phyloP scores from a whole-genome alignment of 352 stramenopile genomes.

The Globisporangium solare region DNA sequence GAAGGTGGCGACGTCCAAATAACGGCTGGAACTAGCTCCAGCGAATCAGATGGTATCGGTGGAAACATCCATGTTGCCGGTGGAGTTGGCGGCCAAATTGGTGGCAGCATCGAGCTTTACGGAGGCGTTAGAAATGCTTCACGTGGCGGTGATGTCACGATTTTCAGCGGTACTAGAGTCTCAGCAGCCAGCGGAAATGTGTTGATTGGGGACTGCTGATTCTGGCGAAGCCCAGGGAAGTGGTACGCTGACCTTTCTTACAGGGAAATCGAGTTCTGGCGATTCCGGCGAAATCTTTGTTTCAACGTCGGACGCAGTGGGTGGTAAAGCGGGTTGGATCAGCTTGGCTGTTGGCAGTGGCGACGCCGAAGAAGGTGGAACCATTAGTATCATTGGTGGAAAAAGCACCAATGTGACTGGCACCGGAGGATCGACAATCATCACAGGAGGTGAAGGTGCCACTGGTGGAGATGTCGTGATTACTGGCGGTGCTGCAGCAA shows the following conservation, averaged over 20 bases:
- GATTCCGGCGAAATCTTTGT: slow-evolving; percentile 28
- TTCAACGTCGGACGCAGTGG: slow-evolving; percentile 17
- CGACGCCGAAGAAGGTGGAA: slow-evolving; percentile 10
- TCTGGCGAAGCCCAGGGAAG: slow-evolving; percentile 15
- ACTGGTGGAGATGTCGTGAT: slow-evolving; percentile 25
- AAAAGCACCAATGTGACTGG: slow-evolving; percentile 22
- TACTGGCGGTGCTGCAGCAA: slow-evolving; percentile 14
- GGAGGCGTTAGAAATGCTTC: slow-evolving; percentile 21
- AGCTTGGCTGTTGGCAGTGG: slow-evolving; percentile 23
- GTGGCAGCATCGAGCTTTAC: slow-evolving; percentile 24
- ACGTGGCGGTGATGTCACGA: slow-evolving; percentile 19
- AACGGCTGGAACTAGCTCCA: slow-evolving; percentile 20
- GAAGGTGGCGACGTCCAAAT: slow-evolving; percentile 22
- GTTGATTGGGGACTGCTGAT: slow-evolving; percentile 17
- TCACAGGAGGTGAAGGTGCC: slow-evolving; percentile 22
- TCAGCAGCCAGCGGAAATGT: slow-evolving; percentile 21
- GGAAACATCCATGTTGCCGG: slow-evolving; percentile 15
- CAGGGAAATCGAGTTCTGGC: slow-evolving; percentile 6
- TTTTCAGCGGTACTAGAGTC: slow-evolving; percentile 18
- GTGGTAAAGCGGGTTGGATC: slow-evolving; percentile 24
- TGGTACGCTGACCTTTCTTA: slow-evolving; percentile 18
- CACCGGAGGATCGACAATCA: slow-evolving; percentile 23
- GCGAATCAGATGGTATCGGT: slow-evolving; percentile 8
- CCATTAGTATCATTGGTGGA: slow-evolving; percentile 19
- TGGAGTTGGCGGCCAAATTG: slow-evolving; percentile 12